Evolutionary conservation across 2,329 filamentous ascomycete genomes (phyloP).

Genomic region (Fusarium pseudograminearum): DNA sequence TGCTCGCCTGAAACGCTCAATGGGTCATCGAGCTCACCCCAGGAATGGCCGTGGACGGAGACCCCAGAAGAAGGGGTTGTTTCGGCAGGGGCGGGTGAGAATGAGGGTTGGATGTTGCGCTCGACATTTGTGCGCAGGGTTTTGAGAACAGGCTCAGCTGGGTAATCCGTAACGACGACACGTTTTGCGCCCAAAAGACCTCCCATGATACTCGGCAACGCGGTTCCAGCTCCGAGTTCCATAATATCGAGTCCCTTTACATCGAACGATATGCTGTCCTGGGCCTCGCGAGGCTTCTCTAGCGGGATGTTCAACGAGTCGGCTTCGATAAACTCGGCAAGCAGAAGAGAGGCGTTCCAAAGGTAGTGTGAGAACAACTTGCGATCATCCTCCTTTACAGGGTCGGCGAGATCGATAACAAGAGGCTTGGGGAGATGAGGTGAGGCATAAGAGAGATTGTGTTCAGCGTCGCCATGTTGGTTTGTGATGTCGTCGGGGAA

Average conservation of each 20-base stretch:
- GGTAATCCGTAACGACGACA: slow-evolving; percentile 76
- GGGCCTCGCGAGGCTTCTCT: slow-evolving; percentile 26
- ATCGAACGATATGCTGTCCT: slow-evolving; percentile 52
- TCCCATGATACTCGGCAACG: slow-evolving; percentile 63
- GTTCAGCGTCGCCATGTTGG: slow-evolving; percentile 72
- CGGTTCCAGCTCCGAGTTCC: slow-evolving; percentile 76
- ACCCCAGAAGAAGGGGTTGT: slow-evolving; percentile 47
- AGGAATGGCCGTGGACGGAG: slow-evolving; percentile 70
- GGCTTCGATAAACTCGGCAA: slow-evolving; percentile 68
- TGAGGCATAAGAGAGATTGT: slow-evolving; percentile 70
- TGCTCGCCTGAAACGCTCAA: slow-evolving; percentile 48
- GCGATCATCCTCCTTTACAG: slow-evolving; percentile 64
- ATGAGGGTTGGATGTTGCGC: slow-evolving; percentile 59
- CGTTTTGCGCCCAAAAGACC: slow-evolving; percentile 60
- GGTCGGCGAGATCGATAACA: slow-evolving; percentile 61
- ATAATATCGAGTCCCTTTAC: slow-evolving; percentile 66
- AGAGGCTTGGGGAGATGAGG: slow-evolving; percentile 61
- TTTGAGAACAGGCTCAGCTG: slow-evolving; percentile 68
- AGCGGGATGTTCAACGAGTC: slow-evolving; percentile 53
- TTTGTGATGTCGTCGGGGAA: slow-evolving; percentile 76
- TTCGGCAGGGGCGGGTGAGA: slow-evolving; percentile 50
- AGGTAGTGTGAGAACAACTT: slow-evolving; percentile 77
- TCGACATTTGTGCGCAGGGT: slow-evolving; percentile 70
- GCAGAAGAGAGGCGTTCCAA: slow-evolving; percentile 74
- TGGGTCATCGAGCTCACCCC: slow-evolving; percentile 65